These are phyloP conservation scores for Tylopilus felleus DNA, from an alignment of 768 basidiomycete species.

Conservation along the genomic window DNA sequence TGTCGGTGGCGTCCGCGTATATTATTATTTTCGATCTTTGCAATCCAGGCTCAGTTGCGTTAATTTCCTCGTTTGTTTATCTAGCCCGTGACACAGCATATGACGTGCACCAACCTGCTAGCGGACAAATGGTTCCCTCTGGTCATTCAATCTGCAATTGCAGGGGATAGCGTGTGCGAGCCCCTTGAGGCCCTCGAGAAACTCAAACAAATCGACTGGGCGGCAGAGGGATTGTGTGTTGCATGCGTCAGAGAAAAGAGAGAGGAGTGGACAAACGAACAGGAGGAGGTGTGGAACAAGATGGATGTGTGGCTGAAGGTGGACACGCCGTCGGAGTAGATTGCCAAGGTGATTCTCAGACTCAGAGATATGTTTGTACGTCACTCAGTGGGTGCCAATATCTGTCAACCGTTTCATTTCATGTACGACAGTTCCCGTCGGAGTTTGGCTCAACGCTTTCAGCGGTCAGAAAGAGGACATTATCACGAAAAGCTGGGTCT, in stretches of 20 bases:
- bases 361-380: not conserved
- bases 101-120: conserved; percentile 69
- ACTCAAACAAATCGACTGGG: conserved; percentile 61
- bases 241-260: conserved; percentile 57
- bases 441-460: no score
- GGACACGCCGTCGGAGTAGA: conserved; percentile 7
- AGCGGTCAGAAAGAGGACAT: not conserved
- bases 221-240: conserved; percentile 50
- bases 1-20: not conserved
- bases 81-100: conserved; percentile 58
- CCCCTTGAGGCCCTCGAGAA: conserved; percentile 69
- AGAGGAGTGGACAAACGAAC: conserved; percentile 65
- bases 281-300: conserved; percentile 53
- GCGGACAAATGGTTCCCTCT: conserved; percentile 70
- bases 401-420: not conserved
- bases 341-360: no score
- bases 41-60: not conserved
- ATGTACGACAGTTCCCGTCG: not conserved
- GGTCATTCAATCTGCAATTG: conserved; percentile 66
- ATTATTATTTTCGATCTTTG: not conserved
- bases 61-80: not conserved
- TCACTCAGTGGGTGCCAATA: conserved; percentile 2
- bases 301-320: conserved; percentile 56
- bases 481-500: not conserved
- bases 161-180: conserved; percentile 58